Base-by-base conservation (phyloP, 495 filamentous ascomycete species). In the Aspergillus coremiiformis region DNA sequence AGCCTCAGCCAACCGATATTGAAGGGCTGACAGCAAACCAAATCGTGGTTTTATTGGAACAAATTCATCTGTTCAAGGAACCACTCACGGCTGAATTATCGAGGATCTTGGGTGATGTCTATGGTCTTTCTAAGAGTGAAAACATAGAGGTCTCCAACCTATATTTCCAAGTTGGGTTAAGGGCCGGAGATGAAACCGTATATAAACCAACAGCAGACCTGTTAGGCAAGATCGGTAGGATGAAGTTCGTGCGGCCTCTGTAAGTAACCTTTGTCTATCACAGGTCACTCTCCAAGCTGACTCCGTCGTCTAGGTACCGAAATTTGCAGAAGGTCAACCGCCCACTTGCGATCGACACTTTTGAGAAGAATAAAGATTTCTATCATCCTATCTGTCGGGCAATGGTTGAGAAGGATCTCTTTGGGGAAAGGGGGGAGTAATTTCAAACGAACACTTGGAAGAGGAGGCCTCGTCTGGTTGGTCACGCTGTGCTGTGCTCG, bases 171-270 rank as follows among this genome's bases (percentile, higher is more conserved):
- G 78, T 96, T 22, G 89, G 87, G 2, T 75, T 98, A 62, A 82
- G 79, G 58, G 83, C 90, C 3, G 81, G 80, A 43, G 85, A 86
- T 56, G 66, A 75, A 54, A 78, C 66, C 24, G 74, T 86, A 2
- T 85, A 90, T 56, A 64, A 80, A 33, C 81, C 84, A 0, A 80
- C 89, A 0, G 83, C 83, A 5, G 82, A 88, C 45, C 73, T 95
- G 14, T 73, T 96, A 32, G 85, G 88, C 4, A 76, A 76, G 14
- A 89, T 95, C 54, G 92, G 92, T 4, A 79, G 93, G 45, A 96
- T 98, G 92, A 98, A 98, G 78, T 96, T 92, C 66, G 90, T 96
- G 48, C 78, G 90, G 53, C 87, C 90, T 46, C 66, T 98, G 66
- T 84, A 70, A 68, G 74, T 46, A 1, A 27, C 17, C 37, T 21